These are phyloP conservation scores for Daedaleopsis nitida DNA, from an alignment of 768 basidiomycete species.

Conservation along the genomic window DNA sequence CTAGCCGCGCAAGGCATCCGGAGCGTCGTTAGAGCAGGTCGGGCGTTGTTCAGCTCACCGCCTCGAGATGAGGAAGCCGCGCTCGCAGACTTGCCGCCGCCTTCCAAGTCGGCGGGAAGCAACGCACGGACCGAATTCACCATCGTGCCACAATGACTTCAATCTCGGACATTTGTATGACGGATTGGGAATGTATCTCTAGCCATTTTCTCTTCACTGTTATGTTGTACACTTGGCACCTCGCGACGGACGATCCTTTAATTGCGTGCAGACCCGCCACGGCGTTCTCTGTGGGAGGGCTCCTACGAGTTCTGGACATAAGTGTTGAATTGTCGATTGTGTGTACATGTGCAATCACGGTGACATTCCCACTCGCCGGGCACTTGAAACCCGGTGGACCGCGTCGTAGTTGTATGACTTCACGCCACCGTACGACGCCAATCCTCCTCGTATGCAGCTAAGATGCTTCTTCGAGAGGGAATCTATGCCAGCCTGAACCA, in stretches of 20 bases:
- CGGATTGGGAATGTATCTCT: background rate
- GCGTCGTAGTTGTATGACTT: background rate
- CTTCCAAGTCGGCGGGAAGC: background rate
- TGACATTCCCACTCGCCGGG: background rate
- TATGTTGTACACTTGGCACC: background rate
- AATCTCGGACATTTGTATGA: background rate
- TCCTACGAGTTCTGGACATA: background rate
- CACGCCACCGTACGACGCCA: background rate
- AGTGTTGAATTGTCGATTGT: background rate
- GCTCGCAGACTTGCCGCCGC: background rate
- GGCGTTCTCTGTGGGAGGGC: background rate
- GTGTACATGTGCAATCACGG: background rate
- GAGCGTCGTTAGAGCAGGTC: conserved; percentile 22
- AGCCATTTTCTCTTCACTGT: background rate
- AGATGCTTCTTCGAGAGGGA: background rate
- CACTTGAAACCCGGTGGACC: background rate
- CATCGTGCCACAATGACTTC: background rate
- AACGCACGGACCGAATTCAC: background rate
- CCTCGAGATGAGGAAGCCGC: conserved; percentile 13
- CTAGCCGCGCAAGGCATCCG: conserved; percentile 57
- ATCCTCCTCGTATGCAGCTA: too few relatives aligned
- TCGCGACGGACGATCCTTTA: background rate
- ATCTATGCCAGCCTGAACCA: too few relatives aligned
- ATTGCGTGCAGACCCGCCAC: background rate
- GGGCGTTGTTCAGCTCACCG: conserved; percentile 16